Conservation (phyloP, 768 basidiomycete species). For the Mycena galopus region DNA sequence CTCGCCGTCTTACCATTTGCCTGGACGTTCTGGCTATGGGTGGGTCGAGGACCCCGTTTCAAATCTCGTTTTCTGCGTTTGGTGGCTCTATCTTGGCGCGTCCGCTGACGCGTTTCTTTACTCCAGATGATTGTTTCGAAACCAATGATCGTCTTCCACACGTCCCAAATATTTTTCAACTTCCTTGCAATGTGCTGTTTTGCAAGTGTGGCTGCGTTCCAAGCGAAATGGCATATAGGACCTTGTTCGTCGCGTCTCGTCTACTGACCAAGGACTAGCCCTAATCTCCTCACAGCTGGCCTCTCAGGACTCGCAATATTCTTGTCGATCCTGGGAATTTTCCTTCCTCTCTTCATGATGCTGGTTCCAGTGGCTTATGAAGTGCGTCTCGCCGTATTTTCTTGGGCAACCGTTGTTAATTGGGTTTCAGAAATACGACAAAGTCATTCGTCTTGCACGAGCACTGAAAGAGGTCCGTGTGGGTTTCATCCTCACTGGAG, state of each 20-base stretch:
- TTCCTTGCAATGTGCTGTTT: conserved; percentile 94
- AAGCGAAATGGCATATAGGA: conserved; percentile 85
- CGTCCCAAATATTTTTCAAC: conserved; percentile 90
- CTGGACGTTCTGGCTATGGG: conserved; percentile 80
- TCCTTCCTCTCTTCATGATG: conserved; percentile 81
- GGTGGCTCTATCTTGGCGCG: conserved; percentile 27
- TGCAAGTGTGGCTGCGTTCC: conserved; percentile 90
- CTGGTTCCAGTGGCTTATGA: conserved; percentile 85
- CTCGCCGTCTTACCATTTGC: conserved; percentile 75
- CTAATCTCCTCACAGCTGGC: conserved; percentile 68
- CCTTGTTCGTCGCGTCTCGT: conserved; percentile 74
- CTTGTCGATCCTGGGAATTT: conserved; percentile 77
- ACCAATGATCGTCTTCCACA: conserved; percentile 81
- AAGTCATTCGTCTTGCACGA: conserved; percentile 79
- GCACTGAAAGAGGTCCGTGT: conserved; percentile 88
- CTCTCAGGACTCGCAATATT: conserved; percentile 90
- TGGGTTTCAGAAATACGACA: conserved; percentile 74
- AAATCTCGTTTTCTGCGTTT: conserved; percentile 31
- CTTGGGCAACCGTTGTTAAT: not conserved
- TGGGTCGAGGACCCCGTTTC: conserved; percentile 42
- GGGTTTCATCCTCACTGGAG: conserved; percentile 83
- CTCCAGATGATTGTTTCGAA: conserved; percentile 89
- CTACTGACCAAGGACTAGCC: not conserved
- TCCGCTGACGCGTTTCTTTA: conserved; percentile 33
- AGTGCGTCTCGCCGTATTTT: conserved; percentile 10